Evolutionary conservation across 306 rosid genomes (phyloP), one percentile per base, ranked within the genome.

Genomic region (Crotalaria pallida): DNA sequence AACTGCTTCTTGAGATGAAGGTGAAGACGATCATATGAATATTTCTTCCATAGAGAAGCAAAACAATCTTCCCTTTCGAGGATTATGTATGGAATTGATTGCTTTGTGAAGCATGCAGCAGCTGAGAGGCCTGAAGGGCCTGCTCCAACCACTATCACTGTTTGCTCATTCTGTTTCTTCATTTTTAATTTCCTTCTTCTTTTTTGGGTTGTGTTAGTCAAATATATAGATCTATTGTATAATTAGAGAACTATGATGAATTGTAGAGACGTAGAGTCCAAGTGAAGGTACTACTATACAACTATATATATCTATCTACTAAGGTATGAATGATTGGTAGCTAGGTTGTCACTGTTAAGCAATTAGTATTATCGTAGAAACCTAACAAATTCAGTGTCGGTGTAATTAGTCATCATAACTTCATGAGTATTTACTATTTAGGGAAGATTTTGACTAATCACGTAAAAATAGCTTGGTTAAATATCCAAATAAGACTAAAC

Each of bases 1-100:
- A 75, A 71, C 0, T 81, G 85, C 58, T 85, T 92, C 3, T 26
- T 29, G 34, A 92, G 87, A n/a, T 89, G 97, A n/a, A 84, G 84
- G 21, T 78, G 88, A 49, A 92, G 83, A 16, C 97, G 89, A 7
- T 92, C 91, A 22, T 92, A 92, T 0, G 97, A n/a, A 24, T 87
- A 81, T 60, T 89, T 92, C 36, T 71, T 72, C 96, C 96, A 92
- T 0, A 85, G 65, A 11, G 97, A 85, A 27, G 91, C 96, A 47
- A 24, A 75, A 57, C 89, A 84, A 2, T 88, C 88, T 11, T 89
- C 93, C 50, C 93, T 79, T 59, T 92, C 96, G 0, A 89, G 83
- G 19, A 92, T 34, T 31, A 68, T 44, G 84, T 78, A 77, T 0
- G 91, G 91, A 64, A 88, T 73, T 0, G 87, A 77, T 2, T 62